Conservation (phyloP, 768 basidiomycete species). For the Myochromella boudieri region DNA sequence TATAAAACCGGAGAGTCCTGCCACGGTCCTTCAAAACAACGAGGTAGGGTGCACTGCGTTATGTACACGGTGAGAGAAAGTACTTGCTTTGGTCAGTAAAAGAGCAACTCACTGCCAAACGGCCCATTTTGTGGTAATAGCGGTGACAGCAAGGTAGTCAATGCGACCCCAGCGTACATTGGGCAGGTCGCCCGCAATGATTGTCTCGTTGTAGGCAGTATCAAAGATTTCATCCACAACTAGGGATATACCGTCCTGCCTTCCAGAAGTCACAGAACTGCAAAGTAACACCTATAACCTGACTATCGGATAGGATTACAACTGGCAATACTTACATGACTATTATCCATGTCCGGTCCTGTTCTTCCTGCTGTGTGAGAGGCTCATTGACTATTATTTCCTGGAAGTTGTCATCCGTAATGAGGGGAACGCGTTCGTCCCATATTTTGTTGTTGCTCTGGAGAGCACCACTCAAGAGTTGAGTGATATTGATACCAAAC, state of each 20-base stretch:
- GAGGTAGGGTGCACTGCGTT: slow-evolving; percentile 68
- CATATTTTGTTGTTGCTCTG: slow-evolving; percentile 43
- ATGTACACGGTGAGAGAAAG: background rate
- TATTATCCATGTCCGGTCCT: slow-evolving; percentile 73
- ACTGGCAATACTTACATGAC: slow-evolving; percentile 51
- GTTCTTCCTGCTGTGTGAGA: slow-evolving; percentile 62
- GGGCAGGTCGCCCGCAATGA: slow-evolving; percentile 59
- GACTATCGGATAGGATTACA: slow-evolving; percentile 2
- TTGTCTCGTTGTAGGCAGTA: slow-evolving; percentile 63
- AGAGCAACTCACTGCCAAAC: slow-evolving; percentile 70
- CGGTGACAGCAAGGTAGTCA: slow-evolving; percentile 84
- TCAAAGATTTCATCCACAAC: slow-evolving; percentile 75
- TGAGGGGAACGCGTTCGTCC: slow-evolving; percentile 73
- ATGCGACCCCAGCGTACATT: slow-evolving; percentile 82
- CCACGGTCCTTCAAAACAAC: slow-evolving; percentile 74
- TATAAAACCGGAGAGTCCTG: slow-evolving; percentile 79
- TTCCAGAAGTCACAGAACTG: slow-evolving; percentile 59
- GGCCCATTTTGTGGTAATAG: slow-evolving; percentile 81
- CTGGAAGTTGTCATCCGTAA: slow-evolving; percentile 81
- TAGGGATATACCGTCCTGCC: slow-evolving; percentile 66
- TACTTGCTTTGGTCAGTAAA: background rate
- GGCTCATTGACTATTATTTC: slow-evolving; percentile 71
- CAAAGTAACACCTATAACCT: slow-evolving; percentile 10
- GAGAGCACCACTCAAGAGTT: slow-evolving; percentile 38
- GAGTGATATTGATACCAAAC: slow-evolving; percentile 73